A percentile compares a stretch with the other conserved stretches of the same genome.
phyloP scores from a whole-genome alignment of 495 filamentous ascomycete genomes.

The Extremus antarcticus region DNA sequence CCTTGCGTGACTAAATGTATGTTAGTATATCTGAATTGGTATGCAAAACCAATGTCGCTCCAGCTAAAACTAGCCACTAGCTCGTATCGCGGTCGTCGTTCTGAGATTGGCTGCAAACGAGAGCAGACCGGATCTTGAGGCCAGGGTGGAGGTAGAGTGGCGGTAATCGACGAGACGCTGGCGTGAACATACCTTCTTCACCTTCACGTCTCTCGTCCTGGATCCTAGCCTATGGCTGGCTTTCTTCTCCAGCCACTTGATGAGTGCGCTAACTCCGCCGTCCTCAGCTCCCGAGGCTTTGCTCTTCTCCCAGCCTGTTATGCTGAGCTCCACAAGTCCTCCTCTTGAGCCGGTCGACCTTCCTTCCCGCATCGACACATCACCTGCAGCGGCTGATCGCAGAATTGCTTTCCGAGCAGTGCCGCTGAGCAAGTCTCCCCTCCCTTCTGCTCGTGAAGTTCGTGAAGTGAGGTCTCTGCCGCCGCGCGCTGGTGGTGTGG shows the following conservation, averaged over 20 bases:
- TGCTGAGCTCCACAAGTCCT: slow-evolving; percentile 32
- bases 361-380: slow-evolving; percentile 14
- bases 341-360: background rate
- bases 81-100: slow-evolving; percentile 40
- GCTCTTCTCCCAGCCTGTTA: slow-evolving; percentile 65
- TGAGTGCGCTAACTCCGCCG: slow-evolving; percentile 57
- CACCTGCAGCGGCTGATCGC: slow-evolving; percentile 11
- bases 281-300: slow-evolving; percentile 60
- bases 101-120: slow-evolving; percentile 49
- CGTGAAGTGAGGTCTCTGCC: slow-evolving; percentile 1
- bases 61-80: background rate
- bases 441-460: background rate
- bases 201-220: slow-evolving; percentile 47
- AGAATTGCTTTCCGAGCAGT: slow-evolving; percentile 14
- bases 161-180: slow-evolving; percentile 28
- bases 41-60: slow-evolving; percentile 4
- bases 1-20: slow-evolving; percentile 28
- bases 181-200: slow-evolving; percentile 69
- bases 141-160: slow-evolving; percentile 1
- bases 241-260: slow-evolving; percentile 77
- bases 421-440: slow-evolving; percentile 8
- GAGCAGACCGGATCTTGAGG: slow-evolving; percentile 39
- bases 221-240: slow-evolving; percentile 40
- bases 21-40: slow-evolving; percentile 10
- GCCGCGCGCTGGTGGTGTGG: background rate